phyloP scores from a whole-genome alignment of 2,329 filamentous ascomycete species.

The Blastomyces emzantsi region DNA sequence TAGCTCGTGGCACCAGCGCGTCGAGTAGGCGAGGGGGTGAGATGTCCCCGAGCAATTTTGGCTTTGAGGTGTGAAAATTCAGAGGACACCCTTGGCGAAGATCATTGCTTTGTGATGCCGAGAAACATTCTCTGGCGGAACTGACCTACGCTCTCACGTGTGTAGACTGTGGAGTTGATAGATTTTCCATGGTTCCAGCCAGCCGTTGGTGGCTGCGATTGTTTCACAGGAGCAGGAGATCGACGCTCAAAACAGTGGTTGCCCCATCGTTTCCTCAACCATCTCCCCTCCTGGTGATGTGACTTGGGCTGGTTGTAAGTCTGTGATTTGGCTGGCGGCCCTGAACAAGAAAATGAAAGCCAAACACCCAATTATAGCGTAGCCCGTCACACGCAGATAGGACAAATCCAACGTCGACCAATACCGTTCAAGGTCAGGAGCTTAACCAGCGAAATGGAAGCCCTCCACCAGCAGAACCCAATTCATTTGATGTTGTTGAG shows the following conservation, averaged over 20 bases:
- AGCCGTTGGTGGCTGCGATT: slow-evolving; percentile 3
- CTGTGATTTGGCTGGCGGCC: neutral
- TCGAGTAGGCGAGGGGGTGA: neutral
- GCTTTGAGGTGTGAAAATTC: neutral
- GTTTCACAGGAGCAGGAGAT: slow-evolving; percentile 4
- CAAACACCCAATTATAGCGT: neutral
- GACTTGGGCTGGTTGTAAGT: neutral
- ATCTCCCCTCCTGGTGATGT: neutral
- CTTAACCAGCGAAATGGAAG: too few relatives aligned
- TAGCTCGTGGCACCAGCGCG: neutral
- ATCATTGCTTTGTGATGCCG: neutral
- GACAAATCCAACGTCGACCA: neutral
- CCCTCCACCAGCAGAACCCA: neutral
- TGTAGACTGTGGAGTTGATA: neutral
- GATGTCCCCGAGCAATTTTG: neutral
- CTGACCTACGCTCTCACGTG: neutral
- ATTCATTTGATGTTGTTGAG: neutral
- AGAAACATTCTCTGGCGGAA: neutral
- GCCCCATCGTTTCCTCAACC: neutral
- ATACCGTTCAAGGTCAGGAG: neutral
- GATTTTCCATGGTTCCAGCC: neutral
- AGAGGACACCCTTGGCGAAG: neutral
- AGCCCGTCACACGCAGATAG: neutral
- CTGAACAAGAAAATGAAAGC: neutral
- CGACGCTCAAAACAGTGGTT: neutral